phyloP scores from a whole-genome alignment of 345 rosid genomes.

The Sonneratia alba region DNA sequence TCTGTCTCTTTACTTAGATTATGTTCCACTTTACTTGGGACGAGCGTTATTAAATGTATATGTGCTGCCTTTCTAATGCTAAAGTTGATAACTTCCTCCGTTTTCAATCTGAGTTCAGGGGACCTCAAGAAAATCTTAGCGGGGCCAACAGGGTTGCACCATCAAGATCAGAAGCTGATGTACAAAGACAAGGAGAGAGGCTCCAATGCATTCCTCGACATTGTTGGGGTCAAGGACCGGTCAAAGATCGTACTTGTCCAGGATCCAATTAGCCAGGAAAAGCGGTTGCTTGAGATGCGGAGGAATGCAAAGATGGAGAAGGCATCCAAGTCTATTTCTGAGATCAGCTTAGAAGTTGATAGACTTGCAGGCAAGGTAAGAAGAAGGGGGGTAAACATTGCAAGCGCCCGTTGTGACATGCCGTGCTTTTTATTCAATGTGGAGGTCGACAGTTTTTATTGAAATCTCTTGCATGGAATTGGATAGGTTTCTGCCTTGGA shows the following conservation, averaged over 20 bases:
- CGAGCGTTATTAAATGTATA: no score
- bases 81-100: neutral
- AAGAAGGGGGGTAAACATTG: neutral
- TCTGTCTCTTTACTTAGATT: neutral
- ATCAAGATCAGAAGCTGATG: constrained; percentile 83
- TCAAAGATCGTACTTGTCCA: constrained; percentile 82
- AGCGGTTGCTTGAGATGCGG: constrained; percentile 69
- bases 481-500: constrained; percentile 76
- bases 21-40: no score
- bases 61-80: neutral
- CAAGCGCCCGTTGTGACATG: neutral
- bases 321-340: constrained; percentile 78
- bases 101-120: constrained; percentile 35
- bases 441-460: neutral
- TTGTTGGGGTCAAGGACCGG: constrained; percentile 78
- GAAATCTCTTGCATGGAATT: constrained; percentile 10
- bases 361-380: constrained; percentile 75
- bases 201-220: constrained; percentile 79
- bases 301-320: constrained; percentile 80
- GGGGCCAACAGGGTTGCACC: constrained; percentile 85
- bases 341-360: constrained; percentile 85
- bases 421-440: neutral
- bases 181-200: constrained; percentile 95
- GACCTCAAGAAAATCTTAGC: constrained; percentile 90
- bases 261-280: constrained; percentile 89